phyloP scores from a whole-genome alignment of 129 eudicot genomes.

The Chrysanthemum seticuspe region DNA sequence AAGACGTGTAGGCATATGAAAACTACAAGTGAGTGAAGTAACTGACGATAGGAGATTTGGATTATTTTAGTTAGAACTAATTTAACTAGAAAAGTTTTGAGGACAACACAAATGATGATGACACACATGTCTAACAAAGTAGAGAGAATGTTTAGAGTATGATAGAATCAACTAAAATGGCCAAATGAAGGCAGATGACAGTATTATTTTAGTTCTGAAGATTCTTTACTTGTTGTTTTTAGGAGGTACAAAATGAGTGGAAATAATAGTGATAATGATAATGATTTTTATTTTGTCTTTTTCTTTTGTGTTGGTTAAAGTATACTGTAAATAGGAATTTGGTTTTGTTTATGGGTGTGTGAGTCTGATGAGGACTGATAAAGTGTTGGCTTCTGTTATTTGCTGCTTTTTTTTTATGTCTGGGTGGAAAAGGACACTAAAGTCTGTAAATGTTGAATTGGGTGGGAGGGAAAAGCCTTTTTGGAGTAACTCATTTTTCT shows the following conservation, averaged over 20 bases:
- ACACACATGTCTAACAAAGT: conserved; percentile 32
- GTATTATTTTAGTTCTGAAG: conserved; percentile 23
- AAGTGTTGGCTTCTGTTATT: conserved; percentile 13
- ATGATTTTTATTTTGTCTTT: neutral
- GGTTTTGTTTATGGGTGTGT: conserved; percentile 12
- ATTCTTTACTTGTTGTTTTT: conserved; percentile 27
- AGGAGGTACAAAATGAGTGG: conserved; percentile 23
- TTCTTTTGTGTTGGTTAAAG: conserved; percentile 14
- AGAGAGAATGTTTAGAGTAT: neutral
- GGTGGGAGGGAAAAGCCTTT: too few species aligned
- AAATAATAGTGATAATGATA: conserved; percentile 25
- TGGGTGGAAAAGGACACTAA: too few species aligned
- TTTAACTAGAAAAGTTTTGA: conserved; percentile 22
- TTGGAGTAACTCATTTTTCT: too few species aligned
- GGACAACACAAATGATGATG: conserved; percentile 26
- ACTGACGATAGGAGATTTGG: conserved; percentile 19
- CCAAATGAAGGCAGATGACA: conserved; percentile 23
- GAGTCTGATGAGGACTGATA: neutral
- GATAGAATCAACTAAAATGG: conserved; percentile 19
- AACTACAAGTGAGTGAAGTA: conserved; percentile 5
- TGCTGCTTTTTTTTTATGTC: conserved; percentile 11
- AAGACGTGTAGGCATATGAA: conserved; percentile 22
- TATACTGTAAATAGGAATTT: neutral
- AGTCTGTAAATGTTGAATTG: too few species aligned
- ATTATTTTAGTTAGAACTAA: conserved; percentile 10